Conservation (phyloP, 768 basidiomycete species). For the Pholiota molesta region DNA sequence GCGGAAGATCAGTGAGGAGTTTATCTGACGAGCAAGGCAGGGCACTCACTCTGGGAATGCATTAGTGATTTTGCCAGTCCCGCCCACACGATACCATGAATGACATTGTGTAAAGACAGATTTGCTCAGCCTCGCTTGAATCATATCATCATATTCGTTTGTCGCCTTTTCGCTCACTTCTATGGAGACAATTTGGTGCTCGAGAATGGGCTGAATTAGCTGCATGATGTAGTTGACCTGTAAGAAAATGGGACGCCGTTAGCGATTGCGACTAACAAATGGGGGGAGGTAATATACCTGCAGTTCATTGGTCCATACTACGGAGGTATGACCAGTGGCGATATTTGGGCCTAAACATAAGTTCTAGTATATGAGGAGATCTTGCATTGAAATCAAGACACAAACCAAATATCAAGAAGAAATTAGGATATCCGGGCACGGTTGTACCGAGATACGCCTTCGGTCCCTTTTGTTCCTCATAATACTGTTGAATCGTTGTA, state of each 20-base stretch:
- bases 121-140: slow-evolving; percentile 34
- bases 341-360: slow-evolving; percentile 39
- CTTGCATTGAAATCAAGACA: not conserved
- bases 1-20: not conserved
- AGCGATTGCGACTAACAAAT: not conserved
- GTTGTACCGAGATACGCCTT: slow-evolving; percentile 46
- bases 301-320: slow-evolving; percentile 43
- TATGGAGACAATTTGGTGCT: slow-evolving; percentile 32
- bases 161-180: slow-evolving; percentile 37
- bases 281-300: slow-evolving; percentile 31
- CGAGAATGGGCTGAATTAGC: slow-evolving; percentile 43
- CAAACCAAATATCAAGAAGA: slow-evolving; percentile 42
- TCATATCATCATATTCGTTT: slow-evolving; percentile 39
- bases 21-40: not conserved
- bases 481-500: slow-evolving; percentile 41
- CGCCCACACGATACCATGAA: slow-evolving; percentile 43
- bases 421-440: slow-evolving; percentile 48
- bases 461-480: slow-evolving; percentile 37
- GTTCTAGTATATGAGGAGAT: too few species aligned
- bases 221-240: slow-evolving; percentile 47
- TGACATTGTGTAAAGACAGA: slow-evolving; percentile 38
- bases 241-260: too few species aligned
- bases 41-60: slow-evolving; percentile 41
- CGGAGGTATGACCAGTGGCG: slow-evolving; percentile 44
- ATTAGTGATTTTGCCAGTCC: slow-evolving; percentile 37